These are phyloP conservation scores for Magnusiomyces sp. DNA, from an alignment of 1,139 yeast genomes.

Conservation along the genomic window DNA sequence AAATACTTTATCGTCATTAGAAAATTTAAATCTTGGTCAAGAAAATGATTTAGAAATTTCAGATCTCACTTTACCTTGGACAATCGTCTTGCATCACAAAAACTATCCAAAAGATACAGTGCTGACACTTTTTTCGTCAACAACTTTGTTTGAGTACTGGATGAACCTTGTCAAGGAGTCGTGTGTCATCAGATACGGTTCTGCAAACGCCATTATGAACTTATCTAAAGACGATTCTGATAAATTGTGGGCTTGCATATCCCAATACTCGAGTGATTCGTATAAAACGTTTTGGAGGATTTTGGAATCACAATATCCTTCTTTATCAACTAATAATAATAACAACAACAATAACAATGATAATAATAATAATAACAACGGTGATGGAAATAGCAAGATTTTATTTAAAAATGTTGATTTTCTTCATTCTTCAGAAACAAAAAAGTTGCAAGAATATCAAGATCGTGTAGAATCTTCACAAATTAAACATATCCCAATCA, in stretches of 20 bases:
- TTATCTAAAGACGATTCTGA: conserved; percentile 54
- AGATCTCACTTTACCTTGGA: conserved; percentile 12
- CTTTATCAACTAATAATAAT: conserved; percentile 17
- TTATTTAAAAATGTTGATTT: neutral
- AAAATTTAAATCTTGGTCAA: too few species aligned
- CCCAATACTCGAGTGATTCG: conserved; percentile 19
- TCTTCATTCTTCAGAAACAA: neutral
- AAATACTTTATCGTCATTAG: too few species aligned
- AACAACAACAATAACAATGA: conserved; percentile 10
- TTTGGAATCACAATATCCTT: conserved; percentile 35
- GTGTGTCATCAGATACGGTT: conserved; percentile 62
- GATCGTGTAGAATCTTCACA: neutral
- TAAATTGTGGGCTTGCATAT: conserved; percentile 48
- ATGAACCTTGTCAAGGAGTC: conserved; percentile 68
- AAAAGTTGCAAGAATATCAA: neutral
- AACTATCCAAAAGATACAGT: conserved; percentile 47
- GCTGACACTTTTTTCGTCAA: conserved; percentile 37
- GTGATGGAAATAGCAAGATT: neutral
- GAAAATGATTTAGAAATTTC: too few species aligned
- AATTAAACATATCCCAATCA: conserved; percentile 40
- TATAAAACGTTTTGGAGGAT: conserved; percentile 31
- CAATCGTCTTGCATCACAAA: conserved; percentile 32
- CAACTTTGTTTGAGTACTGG: conserved; percentile 46
- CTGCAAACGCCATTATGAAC: conserved; percentile 66
- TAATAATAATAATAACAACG: neutral